Evolutionary conservation across 2,329 filamentous ascomycete genomes (phyloP).

Genomic region (Arthrobotrys megalospora): DNA sequence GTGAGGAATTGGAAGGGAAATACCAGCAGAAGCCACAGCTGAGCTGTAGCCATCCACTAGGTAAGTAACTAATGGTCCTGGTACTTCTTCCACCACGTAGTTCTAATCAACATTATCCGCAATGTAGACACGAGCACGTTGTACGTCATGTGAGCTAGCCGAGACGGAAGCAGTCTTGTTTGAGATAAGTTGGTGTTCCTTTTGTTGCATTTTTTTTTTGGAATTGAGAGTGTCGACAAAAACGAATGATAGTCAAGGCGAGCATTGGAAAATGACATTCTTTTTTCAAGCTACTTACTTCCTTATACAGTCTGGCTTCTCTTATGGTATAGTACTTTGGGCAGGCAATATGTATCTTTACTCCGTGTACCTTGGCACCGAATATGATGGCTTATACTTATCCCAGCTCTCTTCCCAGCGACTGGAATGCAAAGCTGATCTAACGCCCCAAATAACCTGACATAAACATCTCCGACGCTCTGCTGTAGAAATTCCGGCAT

Average conservation of each 20-base stretch:
- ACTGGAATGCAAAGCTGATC: not conserved
- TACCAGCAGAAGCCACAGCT: conserved; percentile 97
- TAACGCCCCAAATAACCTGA: not conserved
- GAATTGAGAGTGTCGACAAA: not conserved
- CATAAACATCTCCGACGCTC: not conserved
- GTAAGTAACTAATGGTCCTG: conserved; percentile 71
- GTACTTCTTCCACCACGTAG: conserved; percentile 23
- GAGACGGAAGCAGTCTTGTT: not conserved
- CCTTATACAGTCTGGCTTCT: conserved; percentile 7
- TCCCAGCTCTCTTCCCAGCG: not conserved
- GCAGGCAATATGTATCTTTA: conserved; percentile 28
- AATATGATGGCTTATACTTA: not conserved
- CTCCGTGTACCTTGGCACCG: conserved; percentile 5
- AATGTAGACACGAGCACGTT: conserved; percentile 46
- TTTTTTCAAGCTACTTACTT: conserved; percentile 5
- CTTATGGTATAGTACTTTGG: conserved; percentile 25
- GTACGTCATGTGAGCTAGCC: conserved; percentile 48
- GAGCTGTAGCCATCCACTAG: conserved; percentile 94
- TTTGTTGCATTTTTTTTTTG: conserved; percentile 9
- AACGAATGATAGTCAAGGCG: not conserved
- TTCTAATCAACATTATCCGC: conserved; percentile 9
- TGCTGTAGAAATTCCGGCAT: not conserved
- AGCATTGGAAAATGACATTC: conserved; percentile 12
- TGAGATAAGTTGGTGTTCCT: not conserved
- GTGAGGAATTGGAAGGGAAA: conserved; percentile 86